Base-by-base conservation (phyloP, 768 basidiomycete species). In the Leccinum sublutescens region DNA sequence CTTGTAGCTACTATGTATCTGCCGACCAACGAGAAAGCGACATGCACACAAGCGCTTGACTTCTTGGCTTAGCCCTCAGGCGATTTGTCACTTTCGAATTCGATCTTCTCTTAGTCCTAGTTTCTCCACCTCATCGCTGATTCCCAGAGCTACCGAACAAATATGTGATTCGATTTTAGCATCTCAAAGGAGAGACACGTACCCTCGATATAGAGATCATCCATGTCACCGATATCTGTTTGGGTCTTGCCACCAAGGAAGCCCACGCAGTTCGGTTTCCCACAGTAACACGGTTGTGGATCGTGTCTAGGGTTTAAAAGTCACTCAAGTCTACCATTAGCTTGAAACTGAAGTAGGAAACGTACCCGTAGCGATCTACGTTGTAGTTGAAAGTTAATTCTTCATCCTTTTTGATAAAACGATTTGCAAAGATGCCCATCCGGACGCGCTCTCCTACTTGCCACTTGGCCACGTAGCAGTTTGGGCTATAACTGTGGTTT, bases 361-460 rank as follows among this genome's bases (percentile, higher is more conserved):
- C 88, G 53, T 61, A 95, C 96, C 96, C 97, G 67, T 99, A 99
- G 58, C 97, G 93, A 74, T 98, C 97, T 40, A 98, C 97, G 71
- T 98, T 99, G 73, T 98, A 99, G 75, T 99, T 98, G 79, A 98
- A 98, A 0, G 97, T 98, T 65, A 97, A 74, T 74, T 98, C 95
- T 68, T 96, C 95, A 62, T 91, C 74, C 69, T 83, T 84, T 70
- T 81, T 73, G 64, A 98, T 88, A 55, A 79, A 63, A 43, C 93
- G 82, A 67, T 88, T 93, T n/a, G 95, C 87, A 68, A 98, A 99
- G 66, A 98, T 98, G 50, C 95, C 97, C 96, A 98, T 98, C 36
- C 97, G 88, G 61, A 98, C 86, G 49, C 88, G 83, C 31, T 83
- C 76, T 8, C 90, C 95, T 31, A 98, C 83, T 4, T 94, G 93